Evolutionary conservation across 306 rosid species (phyloP).

Genomic region (Betula pendula): DNA sequence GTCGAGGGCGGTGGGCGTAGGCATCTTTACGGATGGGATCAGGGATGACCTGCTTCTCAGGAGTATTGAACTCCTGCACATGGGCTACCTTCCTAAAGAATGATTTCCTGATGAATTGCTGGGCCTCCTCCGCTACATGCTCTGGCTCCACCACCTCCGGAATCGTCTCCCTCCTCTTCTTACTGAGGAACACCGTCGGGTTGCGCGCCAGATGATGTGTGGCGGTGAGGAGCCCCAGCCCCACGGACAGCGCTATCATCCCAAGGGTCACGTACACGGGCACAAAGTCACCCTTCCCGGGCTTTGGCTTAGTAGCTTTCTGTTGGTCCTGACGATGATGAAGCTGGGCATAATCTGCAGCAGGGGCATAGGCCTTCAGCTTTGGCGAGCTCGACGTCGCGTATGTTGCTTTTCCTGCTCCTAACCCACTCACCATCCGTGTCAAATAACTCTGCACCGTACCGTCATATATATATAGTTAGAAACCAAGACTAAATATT

Average conservation of each 20-base stretch:
- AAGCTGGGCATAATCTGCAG: conserved; percentile 33
- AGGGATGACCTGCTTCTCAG: conserved; percentile 33
- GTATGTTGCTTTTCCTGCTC: conserved; percentile 16
- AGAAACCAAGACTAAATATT: neutral
- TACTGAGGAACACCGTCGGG: conserved; percentile 67
- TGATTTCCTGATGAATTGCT: conserved; percentile 30
- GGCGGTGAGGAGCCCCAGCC: conserved; percentile 68
- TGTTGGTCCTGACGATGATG: conserved; percentile 16
- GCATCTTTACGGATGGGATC: conserved; percentile 43
- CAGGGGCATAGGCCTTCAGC: conserved; percentile 48
- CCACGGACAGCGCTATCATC: conserved; percentile 45
- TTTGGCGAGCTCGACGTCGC: conserved; percentile 53
- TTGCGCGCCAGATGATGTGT: conserved; percentile 60
- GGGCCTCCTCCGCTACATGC: conserved; percentile 53
- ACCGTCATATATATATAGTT: neutral
- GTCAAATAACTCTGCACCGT: conserved; percentile 45
- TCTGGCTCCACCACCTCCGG: conserved; percentile 93
- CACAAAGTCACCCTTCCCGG: conserved; percentile 46
- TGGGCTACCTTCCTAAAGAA: conserved; percentile 82
- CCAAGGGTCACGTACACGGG: conserved; percentile 70
- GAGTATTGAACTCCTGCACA: conserved; percentile 44
- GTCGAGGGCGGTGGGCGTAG: conserved; percentile 36
- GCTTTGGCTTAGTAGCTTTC: conserved; percentile 12
- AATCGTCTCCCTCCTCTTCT: conserved; percentile 66
- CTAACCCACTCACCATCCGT: conserved; percentile 33